Base-by-base conservation (phyloP, 164 flowering plant genomes). In the Nymphaea colorata region DNA sequence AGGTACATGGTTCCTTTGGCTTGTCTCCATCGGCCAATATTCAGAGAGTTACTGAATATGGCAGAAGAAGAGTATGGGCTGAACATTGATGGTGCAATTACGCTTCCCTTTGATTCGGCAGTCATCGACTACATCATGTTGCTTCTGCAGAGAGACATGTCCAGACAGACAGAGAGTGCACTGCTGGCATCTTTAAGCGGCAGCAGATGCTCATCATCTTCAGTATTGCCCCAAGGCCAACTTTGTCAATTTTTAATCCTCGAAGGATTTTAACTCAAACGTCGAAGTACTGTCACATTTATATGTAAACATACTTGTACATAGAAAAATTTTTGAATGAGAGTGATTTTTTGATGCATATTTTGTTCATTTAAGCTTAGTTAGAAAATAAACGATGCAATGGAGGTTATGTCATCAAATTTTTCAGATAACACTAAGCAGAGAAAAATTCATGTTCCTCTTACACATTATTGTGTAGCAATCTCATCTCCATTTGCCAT, bases 11-110 rank as follows among this genome's bases (percentile, higher is more conserved):
- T 69, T 47, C 71, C 71, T 4, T 61, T 69, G 61, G 16, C 1
- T 36, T 62, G 25, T 45, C 60, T 69, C 36, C 14, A 62, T 4
- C 44, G 42, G 14, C 45, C 65, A n/a, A 55, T 72, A 62, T 62
- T 67, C 59, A 36, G 10, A 61, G 69, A 71, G 62, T 65, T 71
- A 4, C 57, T 71, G 7, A 71, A 67, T 42, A 66, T 71, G 69
- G 44, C 66, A 4, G 74, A 66, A 51, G 66, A 45, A 3, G 69
- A 66, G 61, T 71, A 66, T 44, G 72, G 72, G 6, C 57, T 57
- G 36, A 41, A 64, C 4, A 15, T 51, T 15, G 14, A 51, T 51
- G 72, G 67, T 2, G 62, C 64, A 2, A 70, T 71, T 43, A 66
- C 59, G 44, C 11, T 71, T 10, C 74, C 74, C 5, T 71, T 69